phyloP scores from a whole-genome alignment of 192 early-diverging fungal species.

The Backusella mclennaniae region DNA sequence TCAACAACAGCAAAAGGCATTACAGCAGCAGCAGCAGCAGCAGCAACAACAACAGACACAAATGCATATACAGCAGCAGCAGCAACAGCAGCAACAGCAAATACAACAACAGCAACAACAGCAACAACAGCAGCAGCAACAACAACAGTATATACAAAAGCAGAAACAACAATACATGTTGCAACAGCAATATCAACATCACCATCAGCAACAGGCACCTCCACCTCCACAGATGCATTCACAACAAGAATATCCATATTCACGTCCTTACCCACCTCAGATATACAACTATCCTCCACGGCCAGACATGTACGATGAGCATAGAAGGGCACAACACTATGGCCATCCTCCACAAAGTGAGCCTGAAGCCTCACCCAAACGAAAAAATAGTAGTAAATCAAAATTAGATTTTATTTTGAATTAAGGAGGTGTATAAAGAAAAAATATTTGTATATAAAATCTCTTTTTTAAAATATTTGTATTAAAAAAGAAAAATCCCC shows the following conservation, averaged over 20 bases:
- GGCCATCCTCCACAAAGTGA: neutral
- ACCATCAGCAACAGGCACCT: neutral
- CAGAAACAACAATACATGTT: neutral
- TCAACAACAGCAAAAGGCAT: neutral
- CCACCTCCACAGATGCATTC: neutral
- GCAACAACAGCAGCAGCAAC: neutral
- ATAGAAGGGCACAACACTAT: neutral
- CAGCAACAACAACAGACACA: neutral
- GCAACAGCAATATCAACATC: neutral
- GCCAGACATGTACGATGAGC: neutral
- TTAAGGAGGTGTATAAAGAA: neutral
- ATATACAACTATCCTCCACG: neutral
- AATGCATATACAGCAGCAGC: neutral
- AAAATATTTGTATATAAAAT: neutral
- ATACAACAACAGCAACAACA: neutral
- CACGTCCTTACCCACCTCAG: neutral
- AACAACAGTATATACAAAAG: neutral
- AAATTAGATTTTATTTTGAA: slow-evolving; percentile 16
- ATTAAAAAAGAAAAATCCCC: neutral
- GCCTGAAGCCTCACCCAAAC: neutral
- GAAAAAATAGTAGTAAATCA: slow-evolving; percentile 13
- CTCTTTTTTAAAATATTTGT: neutral
- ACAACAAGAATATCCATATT: neutral
- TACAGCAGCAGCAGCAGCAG: neutral
- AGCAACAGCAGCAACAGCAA: neutral